Base-by-base conservation (phyloP, 768 basidiomycete species). In the Amanita fuliginea region DNA sequence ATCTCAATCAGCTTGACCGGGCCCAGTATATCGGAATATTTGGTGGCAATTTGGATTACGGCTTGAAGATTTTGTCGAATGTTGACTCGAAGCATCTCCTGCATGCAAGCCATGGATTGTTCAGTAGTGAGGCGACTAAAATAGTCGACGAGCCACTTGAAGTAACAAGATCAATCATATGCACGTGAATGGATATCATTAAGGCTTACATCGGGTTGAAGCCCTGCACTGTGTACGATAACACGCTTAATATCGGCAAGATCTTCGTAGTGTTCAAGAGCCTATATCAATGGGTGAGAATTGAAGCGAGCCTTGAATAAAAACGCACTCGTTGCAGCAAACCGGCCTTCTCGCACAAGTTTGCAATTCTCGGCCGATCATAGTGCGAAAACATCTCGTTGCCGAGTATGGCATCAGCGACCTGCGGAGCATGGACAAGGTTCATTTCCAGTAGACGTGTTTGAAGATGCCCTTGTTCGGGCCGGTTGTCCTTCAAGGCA, bases 351-450 rank as follows among this genome's bases (percentile, higher is more conserved):
- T 99, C 96, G 59, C 94, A 97, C 47, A 99, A 75, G 67, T 98
- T 97, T 55, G 96, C 96, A 60, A 99, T 92, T 51, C 96, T 77
- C 4, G 96, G 92, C 24, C 89, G 81, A 65, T 99, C 96, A 60
- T 97, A 98, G 62, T 98, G 83, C 4, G 85, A 77, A 66, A 98
- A 97, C 92, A 99, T 96, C 61, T 98, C 90, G 64, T 98, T 99
- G 24, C 92, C 92, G 33, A 99, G 83, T 56, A 99, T 99, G 3
- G 96, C 96, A 61, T 99, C 96, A 0, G 96, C 96, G 47, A 98
- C 96, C 65, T 98, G 96, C 54, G 96, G 96, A 3, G 96, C 96
- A 63, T 96, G 86, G 47, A 98, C 69, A 41, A 99, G 75, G 68
- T 99, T 99, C 86, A 99, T 96, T 67, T 99, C 96, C 42, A 99